Evolutionary conservation across 106 monocot species (phyloP).

Genomic region (Allium fistulosum): DNA sequence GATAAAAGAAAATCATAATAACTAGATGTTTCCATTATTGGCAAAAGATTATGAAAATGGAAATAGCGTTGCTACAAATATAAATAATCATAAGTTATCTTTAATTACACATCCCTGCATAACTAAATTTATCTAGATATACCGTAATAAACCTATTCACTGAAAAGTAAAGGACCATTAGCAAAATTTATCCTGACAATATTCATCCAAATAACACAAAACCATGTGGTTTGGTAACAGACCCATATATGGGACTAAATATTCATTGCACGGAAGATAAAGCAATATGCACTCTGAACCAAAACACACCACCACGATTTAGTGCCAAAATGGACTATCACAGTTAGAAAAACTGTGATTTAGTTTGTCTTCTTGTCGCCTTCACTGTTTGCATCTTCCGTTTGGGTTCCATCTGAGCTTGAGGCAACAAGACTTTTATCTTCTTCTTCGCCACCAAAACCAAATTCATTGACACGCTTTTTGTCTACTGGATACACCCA

Average conservation of each 20-base stretch:
- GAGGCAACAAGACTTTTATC: slow-evolving; percentile 12
- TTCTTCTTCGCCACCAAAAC: slow-evolving; percentile 95
- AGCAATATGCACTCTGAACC: not conserved
- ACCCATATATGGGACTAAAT: not conserved
- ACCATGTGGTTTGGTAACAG: not conserved
- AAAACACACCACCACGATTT: not conserved
- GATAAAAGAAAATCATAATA: not conserved
- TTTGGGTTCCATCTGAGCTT: slow-evolving; percentile 17
- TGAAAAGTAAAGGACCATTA: not conserved
- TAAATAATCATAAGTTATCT: not conserved
- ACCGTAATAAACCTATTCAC: not conserved
- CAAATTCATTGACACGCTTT: slow-evolving; percentile 84
- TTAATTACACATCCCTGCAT: not conserved
- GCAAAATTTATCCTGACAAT: slow-evolving; percentile 3
- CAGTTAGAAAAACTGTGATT: slow-evolving; percentile 6
- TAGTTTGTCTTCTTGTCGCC: slow-evolving; percentile 78
- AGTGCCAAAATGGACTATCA: not conserved
- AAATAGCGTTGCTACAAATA: no score
- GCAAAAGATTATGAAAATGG: no score
- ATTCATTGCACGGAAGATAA: not conserved
- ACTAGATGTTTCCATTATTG: not conserved
- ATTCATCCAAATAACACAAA: slow-evolving; percentile 7
- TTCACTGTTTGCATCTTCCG: slow-evolving; percentile 14
- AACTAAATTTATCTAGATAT: not conserved
- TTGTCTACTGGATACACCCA: slow-evolving; percentile 93